Conservation (phyloP, 768 basidiomycete genomes). For the Leccinum sublutescens region DNA sequence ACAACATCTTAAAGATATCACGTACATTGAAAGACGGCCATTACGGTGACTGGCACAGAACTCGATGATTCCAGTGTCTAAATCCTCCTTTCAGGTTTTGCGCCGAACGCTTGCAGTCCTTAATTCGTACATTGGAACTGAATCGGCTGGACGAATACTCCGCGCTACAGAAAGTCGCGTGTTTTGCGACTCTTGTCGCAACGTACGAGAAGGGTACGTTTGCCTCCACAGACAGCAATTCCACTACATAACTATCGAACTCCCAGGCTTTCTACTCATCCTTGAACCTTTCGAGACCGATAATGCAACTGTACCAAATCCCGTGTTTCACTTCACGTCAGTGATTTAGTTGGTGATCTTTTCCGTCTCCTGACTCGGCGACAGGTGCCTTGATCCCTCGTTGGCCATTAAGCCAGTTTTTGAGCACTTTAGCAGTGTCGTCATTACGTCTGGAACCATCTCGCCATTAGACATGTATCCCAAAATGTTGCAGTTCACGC, state of each 20-base stretch:
- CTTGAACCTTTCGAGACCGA: conserved; percentile 99
- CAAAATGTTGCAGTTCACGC: conserved; percentile 98
- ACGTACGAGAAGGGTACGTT: conserved; percentile 92
- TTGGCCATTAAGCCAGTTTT: conserved; percentile 98
- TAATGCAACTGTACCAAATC: conserved; percentile 97
- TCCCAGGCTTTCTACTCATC: conserved; percentile 88
- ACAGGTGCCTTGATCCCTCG: conserved; percentile 94
- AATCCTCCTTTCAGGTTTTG: conserved; percentile 66
- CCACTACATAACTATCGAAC: not conserved
- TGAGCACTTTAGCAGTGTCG: conserved; percentile 96
- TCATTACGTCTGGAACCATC: conserved; percentile 98
- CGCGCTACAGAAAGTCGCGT: conserved; percentile 91
- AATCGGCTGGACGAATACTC: conserved; percentile 89
- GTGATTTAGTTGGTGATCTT: conserved; percentile 18
- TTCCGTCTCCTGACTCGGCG: conserved; percentile 9
- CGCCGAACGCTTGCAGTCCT: conserved; percentile 90
- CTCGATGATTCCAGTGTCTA: not conserved
- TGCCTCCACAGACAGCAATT: not conserved
- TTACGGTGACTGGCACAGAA: conserved; percentile 58
- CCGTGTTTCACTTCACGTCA: conserved; percentile 97
- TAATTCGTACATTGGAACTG: conserved; percentile 90
- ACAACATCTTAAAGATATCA: conserved; percentile 98
- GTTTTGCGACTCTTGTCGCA: conserved; percentile 93
- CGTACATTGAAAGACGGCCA: conserved; percentile 94
- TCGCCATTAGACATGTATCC: conserved; percentile 99